Conservation (phyloP, 1,284 basidiomycete genomes). For the Trametes sp. region DNA sequence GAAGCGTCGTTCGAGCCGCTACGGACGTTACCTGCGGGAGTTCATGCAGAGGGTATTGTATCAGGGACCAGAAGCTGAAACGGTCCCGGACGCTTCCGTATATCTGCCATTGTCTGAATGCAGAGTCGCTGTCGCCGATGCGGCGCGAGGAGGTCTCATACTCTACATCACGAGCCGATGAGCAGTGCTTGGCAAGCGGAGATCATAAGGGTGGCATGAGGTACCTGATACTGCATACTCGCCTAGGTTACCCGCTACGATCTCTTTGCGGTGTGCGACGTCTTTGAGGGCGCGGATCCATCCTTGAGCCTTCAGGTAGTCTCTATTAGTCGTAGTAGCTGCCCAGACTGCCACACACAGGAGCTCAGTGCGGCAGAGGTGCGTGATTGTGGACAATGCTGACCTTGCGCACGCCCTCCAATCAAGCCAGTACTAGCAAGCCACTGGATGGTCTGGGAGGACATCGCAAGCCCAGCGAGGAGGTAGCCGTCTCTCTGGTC, state of each 20-base stretch:
- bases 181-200: neutral
- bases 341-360: conserved; percentile 64
- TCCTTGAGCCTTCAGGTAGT: conserved; percentile 70
- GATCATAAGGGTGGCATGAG: conserved; percentile 19
- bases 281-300: conserved; percentile 61
- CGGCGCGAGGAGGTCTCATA: conserved; percentile 7
- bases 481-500: conserved; percentile 68
- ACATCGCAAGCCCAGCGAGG: conserved; percentile 61
- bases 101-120: conserved; percentile 14
- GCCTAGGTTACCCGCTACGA: conserved; percentile 71
- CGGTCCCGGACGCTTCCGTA: neutral
- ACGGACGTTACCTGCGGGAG: conserved; percentile 79
- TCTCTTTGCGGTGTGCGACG: conserved; percentile 68
- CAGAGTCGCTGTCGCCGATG: conserved; percentile 9
- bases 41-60: conserved; percentile 62
- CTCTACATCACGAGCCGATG: neutral
- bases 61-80: conserved; percentile 43
- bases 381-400: neutral
- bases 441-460: conserved; percentile 28
- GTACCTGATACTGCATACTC: conserved; percentile 58
- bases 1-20: too few species aligned
- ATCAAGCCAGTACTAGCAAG: conserved; percentile 14
- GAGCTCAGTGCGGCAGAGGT: neutral
- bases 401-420: conserved; percentile 5
- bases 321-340: conserved; percentile 68